Evolutionary conservation across 1,139 yeast species (phyloP).

Genomic region (Scheffersomyces segobiensis): DNA sequence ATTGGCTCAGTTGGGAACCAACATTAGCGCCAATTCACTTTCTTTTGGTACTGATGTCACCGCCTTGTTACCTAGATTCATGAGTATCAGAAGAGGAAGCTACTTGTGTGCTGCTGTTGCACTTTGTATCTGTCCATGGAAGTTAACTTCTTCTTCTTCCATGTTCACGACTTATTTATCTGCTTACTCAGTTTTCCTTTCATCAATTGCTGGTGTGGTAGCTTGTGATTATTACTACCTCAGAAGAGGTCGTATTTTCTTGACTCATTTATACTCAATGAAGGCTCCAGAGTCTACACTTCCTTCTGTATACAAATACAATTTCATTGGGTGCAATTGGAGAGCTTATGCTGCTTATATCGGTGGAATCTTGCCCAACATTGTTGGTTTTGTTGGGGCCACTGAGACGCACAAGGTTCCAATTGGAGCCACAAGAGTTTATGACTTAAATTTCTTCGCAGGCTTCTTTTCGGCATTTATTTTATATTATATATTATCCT

Average conservation of each 20-base stretch:
- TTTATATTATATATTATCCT: constrained; percentile 50
- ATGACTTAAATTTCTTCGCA: constrained; percentile 70
- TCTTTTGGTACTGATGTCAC: constrained; percentile 92
- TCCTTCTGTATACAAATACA: constrained; percentile 54
- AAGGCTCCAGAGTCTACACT: constrained; percentile 31
- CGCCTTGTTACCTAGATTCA: constrained; percentile 74
- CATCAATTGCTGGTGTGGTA: constrained; percentile 84
- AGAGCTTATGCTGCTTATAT: constrained; percentile 73
- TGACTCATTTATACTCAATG: constrained; percentile 61
- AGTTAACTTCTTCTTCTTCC: constrained; percentile 68
- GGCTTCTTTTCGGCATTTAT: constrained; percentile 65
- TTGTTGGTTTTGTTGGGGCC: constrained; percentile 87
- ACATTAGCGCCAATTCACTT: constrained; percentile 84
- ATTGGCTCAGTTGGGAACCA: constrained; percentile 85
- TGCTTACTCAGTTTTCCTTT: constrained; percentile 84
- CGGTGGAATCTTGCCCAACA: constrained; percentile 76
- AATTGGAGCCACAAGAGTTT: constrained; percentile 72
- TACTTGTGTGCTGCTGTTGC: constrained; percentile 79
- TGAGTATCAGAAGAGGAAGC: constrained; percentile 70
- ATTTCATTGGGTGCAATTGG: constrained; percentile 73
- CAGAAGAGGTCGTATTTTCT: constrained; percentile 67
- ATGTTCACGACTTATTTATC: constrained; percentile 82
- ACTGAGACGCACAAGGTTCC: constrained; percentile 69
- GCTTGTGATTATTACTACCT: constrained; percentile 75
- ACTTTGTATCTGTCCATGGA: constrained; percentile 86